Percentiles rank a stretch among this genome's conserved stretches.
These are phyloP conservation scores for Ammopiptanthus mongolicus DNA, from an alignment of 306 rosid species.

Conservation along the genomic window DNA sequence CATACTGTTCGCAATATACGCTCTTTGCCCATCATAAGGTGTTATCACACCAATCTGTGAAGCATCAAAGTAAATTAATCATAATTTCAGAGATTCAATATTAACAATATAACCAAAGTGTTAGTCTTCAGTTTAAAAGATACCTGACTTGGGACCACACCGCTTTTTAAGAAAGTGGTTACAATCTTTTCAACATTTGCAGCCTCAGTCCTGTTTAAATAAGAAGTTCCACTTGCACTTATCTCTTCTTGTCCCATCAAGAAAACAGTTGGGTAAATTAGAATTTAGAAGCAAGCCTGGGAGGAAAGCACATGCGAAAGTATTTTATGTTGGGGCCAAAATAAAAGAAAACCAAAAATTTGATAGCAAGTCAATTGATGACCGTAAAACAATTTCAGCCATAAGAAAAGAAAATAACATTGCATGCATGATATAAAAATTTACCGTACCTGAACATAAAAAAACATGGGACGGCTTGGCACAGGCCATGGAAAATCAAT, in stretches of 20 bases:
- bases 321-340: too few relatives aligned
- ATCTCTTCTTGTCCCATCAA: conserved; percentile 99
- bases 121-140: background rate
- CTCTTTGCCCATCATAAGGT: conserved; percentile 97
- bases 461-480: conserved; percentile 98
- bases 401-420: background rate
- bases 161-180: conserved; percentile 95
- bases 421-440: background rate
- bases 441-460: conserved; percentile 84
- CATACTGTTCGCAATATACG: conserved; percentile 97
- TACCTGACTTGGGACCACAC: conserved; percentile 97
- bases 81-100: background rate
- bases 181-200: conserved; percentile 99
- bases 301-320: too few relatives aligned
- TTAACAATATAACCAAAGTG: background rate
- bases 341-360: background rate
- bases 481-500: conserved; percentile 99
- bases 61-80: background rate
- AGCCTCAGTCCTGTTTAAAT: conserved; percentile 97
- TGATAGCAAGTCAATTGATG: background rate
- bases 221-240: conserved; percentile 98
- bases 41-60: conserved; percentile 96
- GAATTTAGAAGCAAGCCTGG: background rate
- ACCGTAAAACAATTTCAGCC: background rate
- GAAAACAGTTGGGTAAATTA: conserved; percentile 17